phyloP scores from a whole-genome alignment of 306 rosid genomes.

The Cajanus cajan region DNA sequence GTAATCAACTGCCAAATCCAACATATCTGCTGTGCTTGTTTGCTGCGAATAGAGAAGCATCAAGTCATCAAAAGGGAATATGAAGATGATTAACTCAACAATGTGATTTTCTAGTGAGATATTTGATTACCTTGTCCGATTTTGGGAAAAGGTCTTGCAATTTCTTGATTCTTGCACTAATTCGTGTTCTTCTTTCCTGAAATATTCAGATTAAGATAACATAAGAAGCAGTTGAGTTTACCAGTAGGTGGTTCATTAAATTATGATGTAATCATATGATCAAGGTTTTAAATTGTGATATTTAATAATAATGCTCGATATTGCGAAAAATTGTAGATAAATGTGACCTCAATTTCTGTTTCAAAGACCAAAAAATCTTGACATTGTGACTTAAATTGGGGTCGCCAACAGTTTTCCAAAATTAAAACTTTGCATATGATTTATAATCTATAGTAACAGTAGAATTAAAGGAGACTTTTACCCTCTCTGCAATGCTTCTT shows the following conservation, averaged over 20 bases:
- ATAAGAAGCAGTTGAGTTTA: neutral
- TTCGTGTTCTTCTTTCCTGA: conserved; percentile 84
- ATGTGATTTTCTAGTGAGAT: neutral
- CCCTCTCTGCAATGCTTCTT: conserved; percentile 98
- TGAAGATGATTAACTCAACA: neutral
- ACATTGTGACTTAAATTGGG: neutral
- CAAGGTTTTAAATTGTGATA: neutral
- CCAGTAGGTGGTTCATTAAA: neutral
- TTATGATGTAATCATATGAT: neutral
- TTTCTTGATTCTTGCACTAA: conserved; percentile 77
- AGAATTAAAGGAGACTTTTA: conserved; percentile 26
- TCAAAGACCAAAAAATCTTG: neutral
- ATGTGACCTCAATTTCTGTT: neutral
- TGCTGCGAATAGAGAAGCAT: conserved; percentile 51
- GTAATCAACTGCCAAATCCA: conserved; percentile 71
- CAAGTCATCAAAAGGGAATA: neutral
- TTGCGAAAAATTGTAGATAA: neutral
- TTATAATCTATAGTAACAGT: neutral
- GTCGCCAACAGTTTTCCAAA: neutral
- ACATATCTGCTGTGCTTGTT: conserved; percentile 81
- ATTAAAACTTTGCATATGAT: neutral
- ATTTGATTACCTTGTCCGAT: conserved; percentile 72
- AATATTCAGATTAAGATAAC: conserved; percentile 15
- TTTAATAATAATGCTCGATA: no score
- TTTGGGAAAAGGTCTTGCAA: conserved; percentile 80